Base-by-base conservation (phyloP, 108 stramenopile species). In the Asterionellopsis glacialis region DNA sequence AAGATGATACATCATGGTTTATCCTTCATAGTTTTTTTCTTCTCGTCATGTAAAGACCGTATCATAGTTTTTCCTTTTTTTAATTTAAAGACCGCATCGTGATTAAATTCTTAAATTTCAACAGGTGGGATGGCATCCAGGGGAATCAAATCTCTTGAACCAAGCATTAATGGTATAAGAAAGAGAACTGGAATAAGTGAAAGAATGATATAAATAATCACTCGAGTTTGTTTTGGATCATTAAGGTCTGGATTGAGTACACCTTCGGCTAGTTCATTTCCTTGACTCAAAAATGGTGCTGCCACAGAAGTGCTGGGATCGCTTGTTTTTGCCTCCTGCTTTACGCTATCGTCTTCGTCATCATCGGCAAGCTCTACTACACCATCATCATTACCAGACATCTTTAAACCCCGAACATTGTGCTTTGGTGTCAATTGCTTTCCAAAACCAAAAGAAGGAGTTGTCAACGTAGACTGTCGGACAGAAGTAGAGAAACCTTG, bases 141-240 rank as follows among this genome's bases (percentile, higher is more conserved):
- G 27, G 88, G 88, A 68, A 90, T 84, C 63, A 93, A 64, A 61
- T 93, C 91, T 60, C 91, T 71, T 41, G 84, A 85, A 40, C 86
- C 90, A 59, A 93, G 79, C 88, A 93, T 93, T n/a, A 93, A 50
- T 4, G 91, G 91, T 39, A 93, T 75, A 75, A 93, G 70, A 61
- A 93, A 93, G 21, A 93, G 62, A 50, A 93, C 82, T 4, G 91
- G 91, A 2, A 93, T 58, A 47, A 93, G 59, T 3, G 91, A 89
- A 24, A 93, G 57, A 24, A 93, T 85, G 21, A 87, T 93, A 66
- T 93, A 93, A 50, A 89, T 75, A 26, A 89, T 85, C 14, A 93
- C 91, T 16, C 91, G 68, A 13, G 85, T 73, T 70, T 93, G 88
- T 50, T 93, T 93, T 27, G 88, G 82, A 67, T 93, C 91, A 10